phyloP scores from a whole-genome alignment of 345 rosid species.

The Isatis tinctoria region DNA sequence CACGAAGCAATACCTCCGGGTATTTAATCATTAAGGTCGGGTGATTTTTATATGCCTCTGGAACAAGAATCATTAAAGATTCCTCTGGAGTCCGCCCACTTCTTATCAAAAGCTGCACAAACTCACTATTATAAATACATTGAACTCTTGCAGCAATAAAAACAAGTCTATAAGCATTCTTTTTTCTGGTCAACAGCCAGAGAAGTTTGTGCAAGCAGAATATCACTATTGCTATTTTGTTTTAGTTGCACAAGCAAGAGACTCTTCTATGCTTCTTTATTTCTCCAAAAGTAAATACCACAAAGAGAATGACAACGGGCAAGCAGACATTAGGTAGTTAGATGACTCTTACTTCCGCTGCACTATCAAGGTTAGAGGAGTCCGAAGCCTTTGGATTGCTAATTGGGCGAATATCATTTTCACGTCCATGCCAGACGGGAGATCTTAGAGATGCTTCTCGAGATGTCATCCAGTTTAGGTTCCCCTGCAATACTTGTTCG shows the following conservation, averaged over 20 bases:
- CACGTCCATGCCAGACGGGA: slow-evolving; percentile 95
- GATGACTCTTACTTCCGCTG: slow-evolving; percentile 77
- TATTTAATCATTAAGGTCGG: slow-evolving; percentile 82
- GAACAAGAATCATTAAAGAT: slow-evolving; percentile 94
- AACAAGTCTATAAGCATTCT: neutral
- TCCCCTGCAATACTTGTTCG: slow-evolving; percentile 56
- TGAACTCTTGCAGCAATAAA: neutral
- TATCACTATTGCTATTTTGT: slow-evolving; percentile 1
- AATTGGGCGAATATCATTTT: slow-evolving; percentile 92
- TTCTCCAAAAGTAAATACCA: neutral
- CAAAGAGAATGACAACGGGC: slow-evolving; percentile 10
- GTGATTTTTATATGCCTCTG: slow-evolving; percentile 98
- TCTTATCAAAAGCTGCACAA: slow-evolving; percentile 79
- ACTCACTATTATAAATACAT: slow-evolving; percentile 5
- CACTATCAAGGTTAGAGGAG: slow-evolving; percentile 94
- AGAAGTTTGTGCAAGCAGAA: neutral
- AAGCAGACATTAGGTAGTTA: slow-evolving; percentile 4
- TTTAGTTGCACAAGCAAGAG: slow-evolving; percentile 4
- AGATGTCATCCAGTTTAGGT: slow-evolving; percentile 99
- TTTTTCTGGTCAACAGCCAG: neutral
- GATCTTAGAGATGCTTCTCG: slow-evolving; percentile 85
- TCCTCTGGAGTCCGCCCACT: slow-evolving; percentile 95
- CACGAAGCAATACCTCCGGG: slow-evolving; percentile 70
- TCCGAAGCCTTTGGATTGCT: slow-evolving; percentile 96
- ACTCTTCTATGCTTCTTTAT: neutral